A percentile compares a stretch with the other conserved stretches of the same genome.
These are phyloP conservation scores for Sporothrix variecibatus DNA, from an alignment of 2,329 filamentous ascomycete genomes.

Conservation along the genomic window DNA sequence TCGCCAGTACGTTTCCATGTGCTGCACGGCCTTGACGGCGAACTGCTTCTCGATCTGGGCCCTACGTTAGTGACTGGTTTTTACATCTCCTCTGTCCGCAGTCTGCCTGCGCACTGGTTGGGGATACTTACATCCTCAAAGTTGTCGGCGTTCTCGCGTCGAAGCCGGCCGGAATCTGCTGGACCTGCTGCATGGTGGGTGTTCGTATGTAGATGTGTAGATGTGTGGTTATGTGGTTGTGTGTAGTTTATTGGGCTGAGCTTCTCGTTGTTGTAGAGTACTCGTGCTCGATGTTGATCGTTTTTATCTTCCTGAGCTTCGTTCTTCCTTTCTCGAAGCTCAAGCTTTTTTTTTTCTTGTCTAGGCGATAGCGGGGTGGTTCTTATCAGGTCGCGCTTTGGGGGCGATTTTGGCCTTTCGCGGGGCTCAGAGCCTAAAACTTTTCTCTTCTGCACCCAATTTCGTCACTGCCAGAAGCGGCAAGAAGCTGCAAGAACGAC, in stretches of 20 bases:
- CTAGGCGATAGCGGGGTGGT: not conserved
- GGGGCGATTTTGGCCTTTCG: not conserved
- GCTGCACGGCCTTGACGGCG: conserved; percentile 94
- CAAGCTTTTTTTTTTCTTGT: not conserved
- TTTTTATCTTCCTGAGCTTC: not conserved
- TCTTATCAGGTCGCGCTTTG: not conserved
- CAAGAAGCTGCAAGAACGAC: conserved; percentile 25
- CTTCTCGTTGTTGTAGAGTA: not conserved
- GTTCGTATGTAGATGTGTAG: conserved; percentile 24
- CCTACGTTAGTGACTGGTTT: not conserved
- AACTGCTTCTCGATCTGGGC: conserved; percentile 96
- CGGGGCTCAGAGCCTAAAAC: conserved; percentile 1
- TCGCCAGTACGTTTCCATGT: conserved; percentile 95
- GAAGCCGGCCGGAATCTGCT: conserved; percentile 56
- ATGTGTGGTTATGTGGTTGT: not conserved
- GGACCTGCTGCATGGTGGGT: conserved; percentile 39
- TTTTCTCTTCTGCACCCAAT: not conserved
- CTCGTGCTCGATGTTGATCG: conserved; percentile 8
- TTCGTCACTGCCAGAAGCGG: conserved; percentile 21
- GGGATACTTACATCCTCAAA: conserved; percentile 58
- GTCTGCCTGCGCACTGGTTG: not conserved
- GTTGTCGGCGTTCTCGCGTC: conserved; percentile 57
- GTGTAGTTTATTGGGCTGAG: not conserved
- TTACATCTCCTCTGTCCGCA: not conserved
- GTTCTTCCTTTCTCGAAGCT: not conserved